Base-by-base conservation (phyloP, 2,329 filamentous ascomycete species). In the Hyphodiscus sp. region DNA sequence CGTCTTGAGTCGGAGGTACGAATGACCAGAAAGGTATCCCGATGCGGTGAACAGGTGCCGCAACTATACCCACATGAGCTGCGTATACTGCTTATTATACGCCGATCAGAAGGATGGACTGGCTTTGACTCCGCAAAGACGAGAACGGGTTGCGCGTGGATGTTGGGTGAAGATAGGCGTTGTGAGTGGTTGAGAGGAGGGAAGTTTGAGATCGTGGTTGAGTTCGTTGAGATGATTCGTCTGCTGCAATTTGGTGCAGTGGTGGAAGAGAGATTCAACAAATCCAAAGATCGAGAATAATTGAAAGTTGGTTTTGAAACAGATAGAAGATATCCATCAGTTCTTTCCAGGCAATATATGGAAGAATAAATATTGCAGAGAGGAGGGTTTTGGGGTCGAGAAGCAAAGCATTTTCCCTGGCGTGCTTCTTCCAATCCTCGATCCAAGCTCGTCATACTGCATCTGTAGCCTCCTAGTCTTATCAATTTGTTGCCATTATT, bases 161-260 rank as follows among this genome's bases (percentile, higher is more conserved):
- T 48, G 46, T 50, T 50, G 23, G 47, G 49, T 49, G 45, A 42
- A 18, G 45, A 30, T 47, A 51, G 51, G 51, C 53, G 49, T 42
- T 51, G 43, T 55, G 57, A 50, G 59, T 57, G 59, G 59, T 50
- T 59, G 47, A 51, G 47, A 51, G n/a, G 33, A 20, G 45, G 47
- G 45, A 44, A 41, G 19, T 18, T 38, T 16, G 18, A 49, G 41
- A 41, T 53, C 54, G 54, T 56, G 54, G 30, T 44, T 50, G 16
- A 42, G 20, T 43, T 16, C 20, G 23, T 8, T 13, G 30, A 30
- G 38, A 33, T 57, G 51, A 50, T 55, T 57, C 52, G 52, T 38
- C 33, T 38, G 16, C 11, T 38, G 29, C 13, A 13, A 8, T 33
- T 33, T 33, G n/a, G n/a, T 33, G 7, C 29, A 33, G 7, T 33